phyloP scores from a whole-genome alignment of 2,329 filamentous ascomycete species.

The Fusarium guadeloupense region DNA sequence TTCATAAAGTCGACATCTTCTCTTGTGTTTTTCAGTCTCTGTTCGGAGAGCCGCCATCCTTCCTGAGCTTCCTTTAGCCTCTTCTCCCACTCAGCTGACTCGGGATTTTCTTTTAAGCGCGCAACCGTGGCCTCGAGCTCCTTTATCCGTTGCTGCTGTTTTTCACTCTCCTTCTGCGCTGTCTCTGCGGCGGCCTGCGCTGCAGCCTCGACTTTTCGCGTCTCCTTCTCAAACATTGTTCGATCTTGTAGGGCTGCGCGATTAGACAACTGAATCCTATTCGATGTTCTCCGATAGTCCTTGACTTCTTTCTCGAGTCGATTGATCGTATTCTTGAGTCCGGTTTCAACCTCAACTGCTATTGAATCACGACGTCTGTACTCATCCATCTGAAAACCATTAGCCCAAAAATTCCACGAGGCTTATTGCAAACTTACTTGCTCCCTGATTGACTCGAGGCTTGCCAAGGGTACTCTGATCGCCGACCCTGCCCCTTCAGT shows the following conservation, averaged over 20 bases:
- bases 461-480: slow-evolving; percentile 44
- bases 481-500: slow-evolving; percentile 31
- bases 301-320: slow-evolving; percentile 57
- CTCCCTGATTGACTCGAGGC: slow-evolving; percentile 52
- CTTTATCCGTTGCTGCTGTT: slow-evolving; percentile 49
- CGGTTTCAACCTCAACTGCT: slow-evolving; percentile 44
- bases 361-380: slow-evolving; percentile 40
- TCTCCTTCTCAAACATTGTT: slow-evolving; percentile 57
- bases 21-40: slow-evolving; percentile 52
- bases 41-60: slow-evolving; percentile 54
- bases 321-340: slow-evolving; percentile 54
- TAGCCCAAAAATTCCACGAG: slow-evolving; percentile 10
- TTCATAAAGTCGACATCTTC: slow-evolving; percentile 66
- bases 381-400: slow-evolving; percentile 44
- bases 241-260: slow-evolving; percentile 63
- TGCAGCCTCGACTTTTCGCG: slow-evolving; percentile 50
- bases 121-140: slow-evolving; percentile 49
- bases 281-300: slow-evolving; percentile 56
- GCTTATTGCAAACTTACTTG: slow-evolving; percentile 44
- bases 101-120: slow-evolving; percentile 42
- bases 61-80: slow-evolving; percentile 51
- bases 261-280: slow-evolving; percentile 57
- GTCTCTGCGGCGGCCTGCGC: slow-evolving; percentile 43
- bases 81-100: slow-evolving; percentile 37
- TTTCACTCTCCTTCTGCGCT: slow-evolving; percentile 49